A percentile compares a stretch with the other conserved stretches of the same genome.
Conservation (phyloP, 78 protist genomes). For the Polysphondylium violaceum region DNA sequence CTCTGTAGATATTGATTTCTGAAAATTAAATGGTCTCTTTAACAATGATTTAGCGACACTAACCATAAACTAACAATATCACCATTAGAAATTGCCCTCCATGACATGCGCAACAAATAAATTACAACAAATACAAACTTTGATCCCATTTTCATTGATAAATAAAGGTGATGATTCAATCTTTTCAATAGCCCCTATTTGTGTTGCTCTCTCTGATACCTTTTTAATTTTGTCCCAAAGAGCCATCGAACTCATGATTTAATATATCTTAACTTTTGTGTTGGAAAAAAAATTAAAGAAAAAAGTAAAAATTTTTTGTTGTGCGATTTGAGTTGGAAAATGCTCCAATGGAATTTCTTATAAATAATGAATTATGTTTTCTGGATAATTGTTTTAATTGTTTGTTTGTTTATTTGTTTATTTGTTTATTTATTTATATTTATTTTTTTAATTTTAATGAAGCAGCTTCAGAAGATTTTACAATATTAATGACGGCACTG, state of each 20-base stretch:
- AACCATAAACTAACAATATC: slow-evolving; percentile 42
- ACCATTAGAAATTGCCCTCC: not conserved
- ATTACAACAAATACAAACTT: slow-evolving; percentile 32
- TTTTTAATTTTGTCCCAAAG: slow-evolving; percentile 39
- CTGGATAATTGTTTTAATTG: too few species aligned
- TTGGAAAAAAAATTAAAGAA: not conserved
- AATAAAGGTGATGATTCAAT: slow-evolving; percentile 62
- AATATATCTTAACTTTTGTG: not conserved
- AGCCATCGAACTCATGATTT: not conserved
- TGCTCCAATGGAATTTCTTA: not conserved
- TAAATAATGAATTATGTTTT: too few species aligned
- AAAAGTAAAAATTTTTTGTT: not conserved
- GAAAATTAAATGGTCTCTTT: slow-evolving; percentile 74
- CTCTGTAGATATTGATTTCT: slow-evolving; percentile 6
- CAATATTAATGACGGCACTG: slow-evolving; percentile 54
- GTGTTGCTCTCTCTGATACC: slow-evolving; percentile 72
- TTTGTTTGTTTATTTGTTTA: not conserved
- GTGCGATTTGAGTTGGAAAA: not conserved
- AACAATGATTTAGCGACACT: slow-evolving; percentile 68
- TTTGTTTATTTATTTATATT: not conserved
- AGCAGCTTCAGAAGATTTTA: slow-evolving; percentile 52
- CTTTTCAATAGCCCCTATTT: slow-evolving; percentile 61
- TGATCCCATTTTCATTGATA: slow-evolving; percentile 44
- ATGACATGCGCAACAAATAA: too few species aligned
- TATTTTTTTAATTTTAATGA: not conserved